Percentiles rank a stretch among this genome's conserved stretches.
Conservation (phyloP, 371 early-diverging fungal species). For the Umbelopsis sp. region DNA sequence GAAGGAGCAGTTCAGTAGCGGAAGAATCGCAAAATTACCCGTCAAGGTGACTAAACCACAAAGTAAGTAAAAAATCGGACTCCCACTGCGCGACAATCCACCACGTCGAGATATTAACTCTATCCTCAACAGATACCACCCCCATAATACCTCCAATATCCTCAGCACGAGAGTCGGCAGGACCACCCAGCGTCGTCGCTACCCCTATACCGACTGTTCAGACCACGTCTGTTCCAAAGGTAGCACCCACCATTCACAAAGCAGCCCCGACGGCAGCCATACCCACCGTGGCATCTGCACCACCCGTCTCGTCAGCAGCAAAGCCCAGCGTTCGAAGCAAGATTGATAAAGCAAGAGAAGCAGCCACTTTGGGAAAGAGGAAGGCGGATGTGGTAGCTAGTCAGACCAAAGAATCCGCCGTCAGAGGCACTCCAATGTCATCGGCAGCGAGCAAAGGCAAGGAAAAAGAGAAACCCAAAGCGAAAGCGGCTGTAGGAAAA, state of each 20-base stretch:
- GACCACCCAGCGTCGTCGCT: not conserved
- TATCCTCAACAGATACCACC: not conserved
- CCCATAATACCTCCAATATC: not conserved
- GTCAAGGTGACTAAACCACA: not conserved
- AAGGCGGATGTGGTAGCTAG: not conserved
- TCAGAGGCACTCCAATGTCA: not conserved
- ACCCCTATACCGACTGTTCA: not conserved
- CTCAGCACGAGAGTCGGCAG: not conserved
- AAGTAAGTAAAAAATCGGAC: not conserved
- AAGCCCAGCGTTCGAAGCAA: slow-evolving; percentile 3
- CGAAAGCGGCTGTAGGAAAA: not conserved
- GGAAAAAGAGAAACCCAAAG: not conserved
- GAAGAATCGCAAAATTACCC: not conserved
- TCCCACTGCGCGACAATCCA: not conserved
- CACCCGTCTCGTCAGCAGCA: not conserved
- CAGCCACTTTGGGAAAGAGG: not conserved
- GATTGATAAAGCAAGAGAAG: slow-evolving; percentile 1
- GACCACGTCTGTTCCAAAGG: not conserved
- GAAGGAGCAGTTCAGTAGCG: not conserved
- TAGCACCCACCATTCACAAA: not conserved
- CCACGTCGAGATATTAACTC: not conserved
- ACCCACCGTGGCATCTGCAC: not conserved
- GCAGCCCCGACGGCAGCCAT: not conserved
- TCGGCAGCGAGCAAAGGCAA: not conserved
- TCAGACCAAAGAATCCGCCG: not conserved